Base-by-base conservation (phyloP, 75 land plant species). In the Gnetum montanum region DNA sequence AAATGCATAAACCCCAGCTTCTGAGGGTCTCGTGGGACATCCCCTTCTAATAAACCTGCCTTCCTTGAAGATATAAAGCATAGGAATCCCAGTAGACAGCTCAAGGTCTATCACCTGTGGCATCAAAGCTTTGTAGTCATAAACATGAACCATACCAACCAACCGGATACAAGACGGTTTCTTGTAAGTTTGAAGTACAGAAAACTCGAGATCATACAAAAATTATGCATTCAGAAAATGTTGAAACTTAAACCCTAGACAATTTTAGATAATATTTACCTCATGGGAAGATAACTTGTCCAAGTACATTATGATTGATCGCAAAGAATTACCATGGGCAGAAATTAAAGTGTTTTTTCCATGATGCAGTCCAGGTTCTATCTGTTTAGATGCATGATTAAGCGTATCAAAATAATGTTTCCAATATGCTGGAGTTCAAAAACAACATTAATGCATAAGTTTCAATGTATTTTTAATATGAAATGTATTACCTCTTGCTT, bases 301-400 rank as follows among this genome's bases (percentile, higher is more conserved):
- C 12, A 92, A 78, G 70, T 92, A 88, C 97, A 92, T 92, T 41
- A 92, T 88, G 29, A 92, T 88, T 20, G 97, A 79, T 51, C 97
- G 80, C 59, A 92, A 31, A 20, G 89, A 88, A 58, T 92, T 92
- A 18, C 95, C 97, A 67, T 92, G 97, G 6, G 97, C 97, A 25
- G 86, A 85, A 46, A 92, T 88, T 85, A 92, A 60, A 10, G 88
- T 70, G 50, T 88, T 67, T 63, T 84, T 88, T 28, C 97, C 97
- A 44, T 68, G 43, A 6, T 28, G 49, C 30, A 92, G 72, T 54
- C 79, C 81, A n/a, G 89, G 95, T 37, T 70, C 97, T 59, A 92
- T 82, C 95, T 92, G 80, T 48, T 12, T 27, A 49, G 3, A 31
- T 31, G 28, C 23, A 53, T 53, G 23, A 11, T n/a, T 53, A 19